These are phyloP conservation scores for Phialophora tarda DNA, from an alignment of 2,329 filamentous ascomycete species.

Conservation along the genomic window DNA sequence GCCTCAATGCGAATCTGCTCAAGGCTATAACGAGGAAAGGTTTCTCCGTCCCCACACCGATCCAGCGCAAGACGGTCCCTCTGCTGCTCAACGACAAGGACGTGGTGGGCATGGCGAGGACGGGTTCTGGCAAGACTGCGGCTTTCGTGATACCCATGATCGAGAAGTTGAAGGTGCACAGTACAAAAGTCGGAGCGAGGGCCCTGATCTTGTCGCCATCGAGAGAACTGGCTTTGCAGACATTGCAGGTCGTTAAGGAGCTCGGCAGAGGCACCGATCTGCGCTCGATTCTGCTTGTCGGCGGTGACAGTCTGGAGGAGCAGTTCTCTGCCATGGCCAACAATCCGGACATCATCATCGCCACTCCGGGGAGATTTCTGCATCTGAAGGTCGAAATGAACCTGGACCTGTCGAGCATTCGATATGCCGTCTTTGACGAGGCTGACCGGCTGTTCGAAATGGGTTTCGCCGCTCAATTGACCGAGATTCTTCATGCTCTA, in stretches of 20 bases:
- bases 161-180: constrained; percentile 87
- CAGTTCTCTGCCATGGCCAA: constrained; percentile 91
- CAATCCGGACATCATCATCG: constrained; percentile 97
- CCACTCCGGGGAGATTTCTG: constrained; percentile 92
- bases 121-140: constrained; percentile 97
- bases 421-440: constrained; percentile 97
- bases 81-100: constrained; percentile 87
- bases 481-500: constrained; percentile 88
- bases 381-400: constrained; percentile 98
- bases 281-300: constrained; percentile 86
- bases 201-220: constrained; percentile 90
- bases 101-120: constrained; percentile 98
- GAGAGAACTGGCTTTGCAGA: constrained; percentile 92
- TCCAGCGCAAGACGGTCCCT: constrained; percentile 95
- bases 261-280: constrained; percentile 88
- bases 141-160: constrained; percentile 99
- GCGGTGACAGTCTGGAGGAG: constrained; percentile 93
- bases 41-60: constrained; percentile 94
- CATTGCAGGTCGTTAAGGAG: constrained; percentile 94
- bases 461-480: constrained; percentile 92
- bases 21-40: constrained; percentile 93
- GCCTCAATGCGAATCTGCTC: constrained; percentile 78
- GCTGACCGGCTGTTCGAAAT: constrained; percentile 97
- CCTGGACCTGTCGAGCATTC: constrained; percentile 85
- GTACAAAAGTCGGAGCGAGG: constrained; percentile 80